Percentiles rank a stretch among this genome's conserved stretches.
Evolutionary conservation across 768 basidiomycete genomes (phyloP).

Genomic region (Lyophyllum semitale): DNA sequence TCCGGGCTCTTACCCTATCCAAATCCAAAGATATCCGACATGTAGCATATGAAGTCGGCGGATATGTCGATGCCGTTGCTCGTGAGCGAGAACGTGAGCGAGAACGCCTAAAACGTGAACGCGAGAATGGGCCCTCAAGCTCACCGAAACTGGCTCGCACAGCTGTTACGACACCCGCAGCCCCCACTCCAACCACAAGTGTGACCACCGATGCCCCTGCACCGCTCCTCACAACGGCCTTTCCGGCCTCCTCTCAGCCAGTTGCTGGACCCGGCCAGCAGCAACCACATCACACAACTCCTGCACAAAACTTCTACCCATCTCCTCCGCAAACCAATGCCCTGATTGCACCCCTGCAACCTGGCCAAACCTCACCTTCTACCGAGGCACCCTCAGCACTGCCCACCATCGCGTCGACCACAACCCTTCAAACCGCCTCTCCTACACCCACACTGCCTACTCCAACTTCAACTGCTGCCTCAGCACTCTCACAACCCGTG

Average conservation of each 20-base stretch:
- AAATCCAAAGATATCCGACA: conserved; percentile 49
- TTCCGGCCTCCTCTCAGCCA: conserved; percentile 6
- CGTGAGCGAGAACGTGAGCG: conserved; percentile 79
- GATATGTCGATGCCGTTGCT: conserved; percentile 74
- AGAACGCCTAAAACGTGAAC: conserved; percentile 68
- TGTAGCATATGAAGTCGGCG: conserved; percentile 62
- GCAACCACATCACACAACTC: conserved; percentile 13
- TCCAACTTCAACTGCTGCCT: conserved; percentile 12
- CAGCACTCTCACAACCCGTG: conserved; percentile 14
- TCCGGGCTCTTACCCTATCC: conserved; percentile 55
- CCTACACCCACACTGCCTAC: conserved; percentile 12
- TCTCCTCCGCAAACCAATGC: conserved; percentile 59
- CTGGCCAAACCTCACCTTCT: conserved; percentile 27
- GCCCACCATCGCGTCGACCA: conserved; percentile 2
- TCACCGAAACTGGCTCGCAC: conserved; percentile 35
- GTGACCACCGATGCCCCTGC: conserved; percentile 7
- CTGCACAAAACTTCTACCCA: conserved; percentile 54
- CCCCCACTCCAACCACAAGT: conserved; percentile 20
- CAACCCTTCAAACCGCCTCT: conserved; percentile 6
- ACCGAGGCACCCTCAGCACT: not conserved
- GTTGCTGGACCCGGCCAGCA: conserved; percentile 1
- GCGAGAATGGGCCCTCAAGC: conserved; percentile 44
- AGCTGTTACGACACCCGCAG: conserved; percentile 24
- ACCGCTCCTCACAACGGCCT: conserved; percentile 12
- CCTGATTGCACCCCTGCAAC: conserved; percentile 20